phyloP scores from a whole-genome alignment of 345 rosid genomes.

The Lagerstroemia speciosa region DNA sequence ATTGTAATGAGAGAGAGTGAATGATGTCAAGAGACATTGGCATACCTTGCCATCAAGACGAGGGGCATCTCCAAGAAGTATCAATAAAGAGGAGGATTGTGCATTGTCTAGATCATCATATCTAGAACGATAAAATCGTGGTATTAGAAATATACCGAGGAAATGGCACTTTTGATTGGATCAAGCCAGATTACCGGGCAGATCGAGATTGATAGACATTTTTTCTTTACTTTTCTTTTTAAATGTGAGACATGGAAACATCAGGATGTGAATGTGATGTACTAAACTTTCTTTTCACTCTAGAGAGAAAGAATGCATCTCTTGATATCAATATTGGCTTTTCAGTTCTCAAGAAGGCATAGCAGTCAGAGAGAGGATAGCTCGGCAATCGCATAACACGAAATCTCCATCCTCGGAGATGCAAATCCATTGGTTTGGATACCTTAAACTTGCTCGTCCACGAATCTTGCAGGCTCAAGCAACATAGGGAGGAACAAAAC shows the following conservation, averaged over 20 bases:
- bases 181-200: background rate
- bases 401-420: too few relatives aligned
- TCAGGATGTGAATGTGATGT: too few relatives aligned
- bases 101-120: slow-evolving; percentile 82
- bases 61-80: slow-evolving; percentile 89
- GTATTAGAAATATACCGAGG: background rate
- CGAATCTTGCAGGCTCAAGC: too few relatives aligned
- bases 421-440: too few relatives aligned
- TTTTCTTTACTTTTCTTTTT: too few relatives aligned
- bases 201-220: too few relatives aligned
- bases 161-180: background rate
- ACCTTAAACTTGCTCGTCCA: too few relatives aligned
- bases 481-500: too few relatives aligned
- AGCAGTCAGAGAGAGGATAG: too few relatives aligned
- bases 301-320: slow-evolving; percentile 5
- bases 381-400: too few relatives aligned
- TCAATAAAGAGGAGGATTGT: slow-evolving; percentile 81
- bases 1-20: background rate
- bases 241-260: too few relatives aligned
- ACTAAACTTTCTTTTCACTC: too few relatives aligned
- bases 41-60: slow-evolving; percentile 86
- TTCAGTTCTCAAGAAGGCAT: background rate
- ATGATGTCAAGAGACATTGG: slow-evolving; percentile 5
- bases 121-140: slow-evolving; percentile 22
- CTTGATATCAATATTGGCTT: background rate